Evolutionary conservation across 208 protist genomes (phyloP), one percentile per base, ranked within the genome.

Genomic region (Acanthamoeba castellanii): DNA sequence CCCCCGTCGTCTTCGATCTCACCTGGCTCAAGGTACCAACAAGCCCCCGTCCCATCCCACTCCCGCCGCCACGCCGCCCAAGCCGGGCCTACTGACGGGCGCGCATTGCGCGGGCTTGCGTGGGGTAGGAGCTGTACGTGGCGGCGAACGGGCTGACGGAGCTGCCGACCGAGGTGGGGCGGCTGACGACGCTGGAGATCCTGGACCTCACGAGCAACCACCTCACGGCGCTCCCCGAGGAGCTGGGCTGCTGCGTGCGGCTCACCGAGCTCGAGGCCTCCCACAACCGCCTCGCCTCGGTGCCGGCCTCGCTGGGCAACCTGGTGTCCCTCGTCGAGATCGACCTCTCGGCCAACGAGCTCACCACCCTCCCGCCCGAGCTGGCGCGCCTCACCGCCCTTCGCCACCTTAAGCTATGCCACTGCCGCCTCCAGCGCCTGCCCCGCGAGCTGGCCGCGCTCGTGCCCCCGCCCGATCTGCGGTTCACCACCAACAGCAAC

Each of bases 121-220:
- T 6, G n/a, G 27, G 8, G 18, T 45, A 91, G 70, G 66, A 94
- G 61, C 66, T 94, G 20, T 94, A 94, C 52, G 32, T 94, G 18
- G 59, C 89, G 9, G 89, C 68, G 6, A 94, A 94, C 45, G 37
- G 30, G 27, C 50, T 94, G 50, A 66, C 7, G 30, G 90, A 84
- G 74, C 68, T 94, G 37, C 90, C 90, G 50, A n/a, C 3, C 30
- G 68, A 84, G 9, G 47, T 94, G 8, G 89, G 70, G 37, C 64
- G 37, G 45, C 45, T 94, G 25, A 47, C 72, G 8, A 59, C 45
- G 16, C 90, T 94, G 14, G 66, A 94, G 55, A 82, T 94, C 47
- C 55, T 94, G 37, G 89, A 94, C 50, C 50, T 94, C n/a, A 82
- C 89, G 8, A 57, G 32, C 68, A 94, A 94, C 50, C 27, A 94